phyloP scores from a whole-genome alignment of 2,329 filamentous ascomycete genomes.

The Fusarium beomiforme region DNA sequence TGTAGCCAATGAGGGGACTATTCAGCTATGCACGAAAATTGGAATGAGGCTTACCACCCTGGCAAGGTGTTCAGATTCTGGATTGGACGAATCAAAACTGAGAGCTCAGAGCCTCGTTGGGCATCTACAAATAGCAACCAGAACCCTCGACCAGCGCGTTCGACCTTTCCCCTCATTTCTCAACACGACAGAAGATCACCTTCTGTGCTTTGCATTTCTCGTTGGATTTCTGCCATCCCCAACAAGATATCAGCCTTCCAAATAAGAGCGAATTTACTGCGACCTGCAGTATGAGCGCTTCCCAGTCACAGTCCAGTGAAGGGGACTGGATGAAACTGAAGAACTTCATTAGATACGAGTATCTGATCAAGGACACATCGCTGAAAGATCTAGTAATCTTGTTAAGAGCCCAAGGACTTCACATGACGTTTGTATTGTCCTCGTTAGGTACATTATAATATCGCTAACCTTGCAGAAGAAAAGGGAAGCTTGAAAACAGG shows the following conservation, averaged over 20 bases:
- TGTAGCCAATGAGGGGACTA: accelerated
- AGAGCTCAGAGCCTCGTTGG: accelerated
- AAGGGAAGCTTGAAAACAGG: accelerated
- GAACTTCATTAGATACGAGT: accelerated
- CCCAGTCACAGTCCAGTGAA: accelerated
- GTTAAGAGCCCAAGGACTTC: accelerated
- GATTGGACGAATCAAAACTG: background rate
- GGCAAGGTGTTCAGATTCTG: background rate
- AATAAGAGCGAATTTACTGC: too few species aligned
- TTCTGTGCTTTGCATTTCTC: too few species aligned
- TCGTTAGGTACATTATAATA: accelerated
- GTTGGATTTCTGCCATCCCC: accelerated
- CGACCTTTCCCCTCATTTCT: accelerated
- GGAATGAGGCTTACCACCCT: accelerated
- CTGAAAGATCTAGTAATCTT: accelerated
- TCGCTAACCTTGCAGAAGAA: accelerated
- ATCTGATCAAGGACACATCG: accelerated
- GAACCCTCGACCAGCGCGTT: accelerated
- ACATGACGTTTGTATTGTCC: accelerated
- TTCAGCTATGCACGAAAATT: accelerated
- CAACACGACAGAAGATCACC: too few species aligned
- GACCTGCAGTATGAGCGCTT: background rate
- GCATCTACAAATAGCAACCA: background rate
- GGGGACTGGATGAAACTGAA: accelerated
- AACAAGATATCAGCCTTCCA: accelerated